phyloP scores from a whole-genome alignment of 2,329 filamentous ascomycete genomes.

The Trichoderma oligosporum region DNA sequence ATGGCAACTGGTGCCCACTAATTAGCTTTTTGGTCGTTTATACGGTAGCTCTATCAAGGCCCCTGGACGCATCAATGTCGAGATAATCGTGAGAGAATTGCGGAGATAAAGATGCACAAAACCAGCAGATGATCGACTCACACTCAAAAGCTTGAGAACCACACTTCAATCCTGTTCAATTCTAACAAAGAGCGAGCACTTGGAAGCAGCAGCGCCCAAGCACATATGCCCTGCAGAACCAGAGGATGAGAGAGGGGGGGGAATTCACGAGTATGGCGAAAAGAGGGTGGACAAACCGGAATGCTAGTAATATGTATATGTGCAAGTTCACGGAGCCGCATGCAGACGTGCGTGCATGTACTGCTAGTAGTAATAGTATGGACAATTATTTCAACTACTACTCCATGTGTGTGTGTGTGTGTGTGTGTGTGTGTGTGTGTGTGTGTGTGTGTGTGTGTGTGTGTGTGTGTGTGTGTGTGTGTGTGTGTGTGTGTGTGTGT shows the following conservation, averaged over 20 bases:
- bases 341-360: slow-evolving; percentile 1
- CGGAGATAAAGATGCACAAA: not conserved
- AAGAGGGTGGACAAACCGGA: slow-evolving; percentile 8
- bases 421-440: too few species aligned
- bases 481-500: too few species aligned
- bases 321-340: slow-evolving; percentile 6
- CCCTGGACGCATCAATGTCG: not conserved
- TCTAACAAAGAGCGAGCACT: slow-evolving; percentile 9
- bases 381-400: not conserved
- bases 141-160: slow-evolving; percentile 10
- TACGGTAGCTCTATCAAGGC: not conserved
- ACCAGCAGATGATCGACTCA: slow-evolving; percentile 11
- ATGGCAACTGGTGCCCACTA: slow-evolving; percentile 12
- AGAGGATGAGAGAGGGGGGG: not conserved
- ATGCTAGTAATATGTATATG: slow-evolving; percentile 11
- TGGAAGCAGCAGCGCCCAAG: slow-evolving; percentile 13
- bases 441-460: too few species aligned
- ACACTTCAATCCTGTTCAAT: slow-evolving; percentile 1
- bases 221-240: slow-evolving; percentile 8
- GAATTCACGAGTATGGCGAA: not conserved
- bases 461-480: too few species aligned
- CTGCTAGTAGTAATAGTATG: not conserved
- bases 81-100: not conserved
- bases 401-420: too few species aligned
- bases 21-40: not conserved